Conservation (phyloP, 2,329 filamentous ascomycete genomes). For the Colletotrichum endophyticum region DNA sequence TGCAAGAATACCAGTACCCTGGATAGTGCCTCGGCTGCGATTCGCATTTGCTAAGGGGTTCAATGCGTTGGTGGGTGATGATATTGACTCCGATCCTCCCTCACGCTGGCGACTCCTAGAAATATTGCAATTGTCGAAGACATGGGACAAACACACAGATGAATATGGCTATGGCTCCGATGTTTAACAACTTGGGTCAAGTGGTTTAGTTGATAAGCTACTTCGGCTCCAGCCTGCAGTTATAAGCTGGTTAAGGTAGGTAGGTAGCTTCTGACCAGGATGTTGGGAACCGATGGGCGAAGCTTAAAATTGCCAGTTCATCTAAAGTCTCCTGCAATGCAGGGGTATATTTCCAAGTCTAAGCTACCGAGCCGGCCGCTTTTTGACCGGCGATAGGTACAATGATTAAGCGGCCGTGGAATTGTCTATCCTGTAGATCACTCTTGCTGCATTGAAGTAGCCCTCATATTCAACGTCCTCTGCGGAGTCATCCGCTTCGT, state of each 20-base stretch:
- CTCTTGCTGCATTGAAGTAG: conserved; percentile 47
- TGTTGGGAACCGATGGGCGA: not conserved
- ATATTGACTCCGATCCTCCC: not conserved
- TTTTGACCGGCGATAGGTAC: not conserved
- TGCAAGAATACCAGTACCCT: not conserved
- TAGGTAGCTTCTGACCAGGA: not conserved
- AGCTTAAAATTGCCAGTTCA: not conserved
- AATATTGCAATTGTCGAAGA: not conserved
- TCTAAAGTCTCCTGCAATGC: not conserved
- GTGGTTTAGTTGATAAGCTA: not conserved
- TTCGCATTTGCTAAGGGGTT: not conserved
- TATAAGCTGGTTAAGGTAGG: not conserved
- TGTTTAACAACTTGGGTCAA: not conserved
- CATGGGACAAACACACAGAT: not conserved
- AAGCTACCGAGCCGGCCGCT: not conserved
- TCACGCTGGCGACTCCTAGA: not conserved
- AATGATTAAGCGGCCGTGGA: not conserved
- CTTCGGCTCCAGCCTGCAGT: not conserved
- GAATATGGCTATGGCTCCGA: not conserved
- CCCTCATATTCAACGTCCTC: conserved; percentile 49
- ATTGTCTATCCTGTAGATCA: conserved; percentile 43
- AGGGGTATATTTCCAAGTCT: not conserved
- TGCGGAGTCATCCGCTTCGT: conserved; percentile 34
- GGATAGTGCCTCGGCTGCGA: not conserved
- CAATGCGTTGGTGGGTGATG: not conserved